Conservation (phyloP, 1,284 basidiomycete species). For the Cutaneotrichosporon sp. region DNA sequence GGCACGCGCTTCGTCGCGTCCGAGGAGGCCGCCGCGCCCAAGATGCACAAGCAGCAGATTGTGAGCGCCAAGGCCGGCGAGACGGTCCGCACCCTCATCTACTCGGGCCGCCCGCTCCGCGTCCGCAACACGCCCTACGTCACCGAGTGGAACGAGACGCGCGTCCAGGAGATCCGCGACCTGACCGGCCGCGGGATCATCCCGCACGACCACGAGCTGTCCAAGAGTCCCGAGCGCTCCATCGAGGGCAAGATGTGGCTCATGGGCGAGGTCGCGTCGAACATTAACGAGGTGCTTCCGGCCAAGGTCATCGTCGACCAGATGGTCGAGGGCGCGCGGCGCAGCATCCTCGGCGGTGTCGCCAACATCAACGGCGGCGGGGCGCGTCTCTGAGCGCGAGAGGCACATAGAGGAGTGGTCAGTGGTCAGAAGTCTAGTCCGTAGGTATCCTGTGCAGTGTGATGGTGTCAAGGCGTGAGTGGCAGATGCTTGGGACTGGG, state of each 20-base stretch:
- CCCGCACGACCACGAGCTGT: constrained; percentile 69
- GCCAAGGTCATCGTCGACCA: constrained; percentile 76
- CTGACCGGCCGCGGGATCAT: constrained; percentile 74
- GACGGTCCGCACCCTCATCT: constrained; percentile 75
- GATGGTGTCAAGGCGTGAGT: no score
- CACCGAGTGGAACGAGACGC: constrained; percentile 63
- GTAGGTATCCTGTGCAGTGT: no score
- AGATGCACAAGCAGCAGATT: constrained; percentile 73
- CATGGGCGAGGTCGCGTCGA: constrained; percentile 75
- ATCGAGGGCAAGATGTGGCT: constrained; percentile 67
- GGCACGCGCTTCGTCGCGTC: constrained; percentile 84
- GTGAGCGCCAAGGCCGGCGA: constrained; percentile 46
- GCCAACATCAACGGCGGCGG: constrained; percentile 1
- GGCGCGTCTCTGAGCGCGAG: not conserved
- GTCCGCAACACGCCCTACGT: constrained; percentile 78
- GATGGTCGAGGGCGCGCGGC: constrained; percentile 59
- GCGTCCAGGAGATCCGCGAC: constrained; percentile 57
- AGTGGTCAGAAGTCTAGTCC: not conserved
- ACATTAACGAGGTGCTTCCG: constrained; percentile 74
- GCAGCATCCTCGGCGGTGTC: constrained; percentile 29
- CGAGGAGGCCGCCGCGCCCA: constrained; percentile 68
- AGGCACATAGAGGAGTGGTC: not conserved
- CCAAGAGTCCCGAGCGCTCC: constrained; percentile 74
- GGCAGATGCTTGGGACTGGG: no score
- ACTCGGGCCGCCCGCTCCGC: constrained; percentile 81